These are phyloP conservation scores for Voacanga thouarsii DNA, from an alignment of 257 asterid species.

Conservation along the genomic window DNA sequence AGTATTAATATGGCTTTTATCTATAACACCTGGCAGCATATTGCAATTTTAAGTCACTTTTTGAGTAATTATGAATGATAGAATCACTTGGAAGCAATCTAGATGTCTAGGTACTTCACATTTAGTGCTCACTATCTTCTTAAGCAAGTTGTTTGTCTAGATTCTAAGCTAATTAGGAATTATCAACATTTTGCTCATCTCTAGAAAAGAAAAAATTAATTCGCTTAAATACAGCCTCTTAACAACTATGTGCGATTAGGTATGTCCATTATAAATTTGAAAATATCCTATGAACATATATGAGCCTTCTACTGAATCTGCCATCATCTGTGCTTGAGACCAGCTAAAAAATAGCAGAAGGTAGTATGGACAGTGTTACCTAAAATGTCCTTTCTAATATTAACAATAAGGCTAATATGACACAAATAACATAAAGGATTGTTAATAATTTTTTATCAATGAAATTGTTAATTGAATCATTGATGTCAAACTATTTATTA, in stretches of 20 bases:
- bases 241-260: neutral
- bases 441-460: neutral
- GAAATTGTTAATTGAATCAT: neutral
- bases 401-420: neutral
- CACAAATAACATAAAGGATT: neutral
- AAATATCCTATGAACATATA: neutral
- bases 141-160: neutral
- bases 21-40: no score
- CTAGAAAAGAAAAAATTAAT: neutral
- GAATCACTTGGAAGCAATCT: neutral
- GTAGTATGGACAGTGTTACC: neutral
- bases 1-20: no score
- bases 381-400: neutral
- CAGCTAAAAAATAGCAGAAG: neutral
- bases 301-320: neutral
- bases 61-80: neutral
- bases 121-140: neutral
- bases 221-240: neutral
- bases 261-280: neutral
- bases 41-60: neutral
- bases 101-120: no score
- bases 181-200: neutral
- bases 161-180: neutral
- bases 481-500: neutral
- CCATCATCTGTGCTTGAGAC: neutral